Base-by-base conservation (phyloP, 139 green algal genomes). In the Axilococcus clingmanii region DNA sequence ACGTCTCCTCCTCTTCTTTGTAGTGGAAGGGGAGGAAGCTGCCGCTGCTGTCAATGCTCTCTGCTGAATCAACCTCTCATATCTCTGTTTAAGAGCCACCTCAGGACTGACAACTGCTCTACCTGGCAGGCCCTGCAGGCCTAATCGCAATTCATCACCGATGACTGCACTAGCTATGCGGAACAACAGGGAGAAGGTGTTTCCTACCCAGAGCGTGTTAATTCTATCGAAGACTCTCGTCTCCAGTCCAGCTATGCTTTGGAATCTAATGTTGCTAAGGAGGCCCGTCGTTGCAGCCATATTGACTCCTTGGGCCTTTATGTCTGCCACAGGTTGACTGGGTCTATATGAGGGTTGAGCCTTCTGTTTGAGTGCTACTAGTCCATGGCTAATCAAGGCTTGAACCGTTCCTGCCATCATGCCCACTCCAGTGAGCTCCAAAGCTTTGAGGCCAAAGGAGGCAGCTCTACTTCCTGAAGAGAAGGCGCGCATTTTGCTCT, bases 181-280 rank as follows among this genome's bases (percentile, higher is more conserved):
- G 33, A 79, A 61, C 17, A 61, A 34, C 27, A 30, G 40, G 8
- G 40, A 58, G 11, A 47, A 25, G 1, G 63, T 70, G 52, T 91
- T 40, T 68, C 93, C 93, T 16, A 62, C 76, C 73, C 73, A 85
- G 43, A 94, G 53, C 66, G 68, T 78, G 50, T 72, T 82, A 54
- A 58, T 72, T 59, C 84, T 81, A 29, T 81, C 77, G 52, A 89
- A 88, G 53, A 96, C 66, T 65, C 79, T 87, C 28, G 83, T 74
- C 66, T 98, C 90, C 22, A 94, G 65, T 27, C 91, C 91, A 12
- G 79, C 82, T 7, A 97, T 52, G 30, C 89, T 54, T 74, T 97
- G 91, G 69, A 95, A 97, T 7, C 91, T 62, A 31, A 74, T 42
- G 68, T 98, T 97, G 31, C 74, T 72, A 51, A 81, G 84, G 9